phyloP scores from a whole-genome alignment of 345 rosid genomes.

The Eucalyptus marginata region DNA sequence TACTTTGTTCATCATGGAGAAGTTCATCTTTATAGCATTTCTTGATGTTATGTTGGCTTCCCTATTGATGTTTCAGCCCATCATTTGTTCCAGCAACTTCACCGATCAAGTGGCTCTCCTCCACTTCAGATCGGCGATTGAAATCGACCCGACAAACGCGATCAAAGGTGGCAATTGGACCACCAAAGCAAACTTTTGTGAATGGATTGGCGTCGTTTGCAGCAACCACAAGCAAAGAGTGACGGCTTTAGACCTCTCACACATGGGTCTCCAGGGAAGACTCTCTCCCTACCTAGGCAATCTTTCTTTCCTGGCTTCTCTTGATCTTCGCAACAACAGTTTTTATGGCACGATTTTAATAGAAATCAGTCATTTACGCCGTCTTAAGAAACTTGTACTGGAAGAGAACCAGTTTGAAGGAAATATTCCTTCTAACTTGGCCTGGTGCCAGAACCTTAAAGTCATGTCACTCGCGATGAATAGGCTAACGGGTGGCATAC shows the following conservation, averaged over 20 bases:
- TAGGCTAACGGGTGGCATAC: not conserved
- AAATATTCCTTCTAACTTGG: not conserved
- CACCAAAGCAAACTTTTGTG: accelerated
- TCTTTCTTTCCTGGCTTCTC: not conserved
- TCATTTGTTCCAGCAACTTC: not conserved
- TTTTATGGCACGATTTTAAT: not conserved
- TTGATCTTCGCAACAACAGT: not conserved
- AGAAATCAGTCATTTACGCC: not conserved
- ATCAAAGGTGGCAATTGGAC: not conserved
- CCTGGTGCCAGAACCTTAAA: not conserved
- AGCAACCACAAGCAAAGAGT: not conserved
- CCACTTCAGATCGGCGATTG: not conserved
- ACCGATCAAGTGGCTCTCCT: not conserved
- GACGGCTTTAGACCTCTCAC: not conserved
- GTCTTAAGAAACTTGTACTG: not conserved
- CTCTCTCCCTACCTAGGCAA: not conserved
- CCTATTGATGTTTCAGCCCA: not conserved
- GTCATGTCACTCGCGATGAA: not conserved
- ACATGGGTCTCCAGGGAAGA: not conserved
- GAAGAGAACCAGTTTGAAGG: not conserved
- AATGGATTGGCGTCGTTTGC: not conserved
- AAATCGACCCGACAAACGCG: not conserved
- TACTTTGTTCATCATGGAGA: not conserved
- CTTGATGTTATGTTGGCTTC: not conserved
- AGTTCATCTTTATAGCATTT: not conserved